Conservation (phyloP, 441 rosid genomes). For the Macaranga tanarius region DNA sequence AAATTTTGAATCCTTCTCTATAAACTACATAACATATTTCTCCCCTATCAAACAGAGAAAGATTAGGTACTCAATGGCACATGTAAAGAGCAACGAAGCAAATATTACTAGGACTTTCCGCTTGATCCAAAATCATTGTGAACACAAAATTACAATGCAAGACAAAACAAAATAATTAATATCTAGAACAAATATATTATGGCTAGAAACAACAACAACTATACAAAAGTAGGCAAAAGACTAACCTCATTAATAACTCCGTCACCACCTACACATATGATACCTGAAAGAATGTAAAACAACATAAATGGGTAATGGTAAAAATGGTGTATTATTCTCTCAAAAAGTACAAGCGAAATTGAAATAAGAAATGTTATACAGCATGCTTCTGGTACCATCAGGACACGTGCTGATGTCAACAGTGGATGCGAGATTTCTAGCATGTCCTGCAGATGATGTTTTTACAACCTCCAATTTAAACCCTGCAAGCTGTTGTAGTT, state of each 20-base stretch:
- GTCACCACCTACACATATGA: slow-evolving; percentile 95
- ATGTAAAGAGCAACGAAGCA: neutral
- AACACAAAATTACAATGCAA: neutral
- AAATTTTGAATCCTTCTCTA: neutral
- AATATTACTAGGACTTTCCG: too few relatives aligned
- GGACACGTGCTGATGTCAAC: slow-evolving; percentile 86
- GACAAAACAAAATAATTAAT: slow-evolving; percentile 7
- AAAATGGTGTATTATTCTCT: slow-evolving; percentile 13
- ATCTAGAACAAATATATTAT: slow-evolving; percentile 10
- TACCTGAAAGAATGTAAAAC: slow-evolving; percentile 55
- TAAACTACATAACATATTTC: neutral
- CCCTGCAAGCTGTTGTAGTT: slow-evolving; percentile 85
- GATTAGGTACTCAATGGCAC: neutral
- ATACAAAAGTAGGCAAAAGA: slow-evolving; percentile 15
- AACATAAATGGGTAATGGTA: slow-evolving; percentile 13
- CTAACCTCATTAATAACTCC: slow-evolving; percentile 96
- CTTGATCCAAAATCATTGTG: too few relatives aligned
- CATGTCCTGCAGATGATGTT: slow-evolving; percentile 93
- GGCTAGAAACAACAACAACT: slow-evolving; percentile 12
- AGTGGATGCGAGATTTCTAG: slow-evolving; percentile 75
- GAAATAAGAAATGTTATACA: slow-evolving; percentile 4
- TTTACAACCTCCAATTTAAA: slow-evolving; percentile 88
- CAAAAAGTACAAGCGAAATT: slow-evolving; percentile 1
- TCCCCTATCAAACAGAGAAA: slow-evolving; percentile 1
- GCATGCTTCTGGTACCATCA: slow-evolving; percentile 57